Evolutionary conservation across 768 basidiomycete species (phyloP).

Genomic region (Lanmaoa rubissima): DNA sequence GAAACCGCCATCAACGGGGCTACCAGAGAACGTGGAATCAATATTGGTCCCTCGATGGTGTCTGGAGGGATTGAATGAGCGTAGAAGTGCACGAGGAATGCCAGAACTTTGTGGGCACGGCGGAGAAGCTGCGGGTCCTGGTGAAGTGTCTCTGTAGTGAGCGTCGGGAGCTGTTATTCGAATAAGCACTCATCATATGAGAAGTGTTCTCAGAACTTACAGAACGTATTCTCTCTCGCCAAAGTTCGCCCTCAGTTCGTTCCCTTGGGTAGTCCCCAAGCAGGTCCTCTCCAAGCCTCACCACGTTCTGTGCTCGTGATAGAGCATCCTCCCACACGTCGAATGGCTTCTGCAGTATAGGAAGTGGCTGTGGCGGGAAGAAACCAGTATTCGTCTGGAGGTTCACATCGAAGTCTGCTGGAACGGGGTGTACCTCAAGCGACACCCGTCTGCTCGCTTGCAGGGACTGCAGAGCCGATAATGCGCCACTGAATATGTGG

Average conservation of each 20-base stretch:
- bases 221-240: constrained; percentile 61
- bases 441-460: constrained; percentile 33
- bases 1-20: constrained; percentile 79
- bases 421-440: constrained; percentile 34
- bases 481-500: constrained; percentile 46
- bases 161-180: constrained; percentile 61
- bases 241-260: constrained; percentile 56
- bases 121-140: constrained; percentile 62
- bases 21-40: constrained; percentile 75
- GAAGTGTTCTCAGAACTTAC: constrained; percentile 44
- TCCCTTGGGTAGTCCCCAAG: constrained; percentile 46
- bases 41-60: constrained; percentile 38
- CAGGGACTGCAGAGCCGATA: constrained; percentile 47
- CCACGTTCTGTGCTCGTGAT: constrained; percentile 46
- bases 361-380: constrained; percentile 67
- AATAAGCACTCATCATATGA: constrained; percentile 13
- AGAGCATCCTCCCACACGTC: constrained; percentile 72
- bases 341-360: constrained; percentile 52
- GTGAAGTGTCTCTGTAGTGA: constrained; percentile 54
- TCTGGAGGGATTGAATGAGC: constrained; percentile 69
- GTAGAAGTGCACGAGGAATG: constrained; percentile 90
- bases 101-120: constrained; percentile 85
- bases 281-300: constrained; percentile 59
- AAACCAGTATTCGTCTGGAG: constrained; percentile 66
- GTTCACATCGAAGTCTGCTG: constrained; percentile 52